Evolutionary conservation across 192 early-diverging fungal genomes (phyloP).

Genomic region (Coemansia sp.): DNA sequence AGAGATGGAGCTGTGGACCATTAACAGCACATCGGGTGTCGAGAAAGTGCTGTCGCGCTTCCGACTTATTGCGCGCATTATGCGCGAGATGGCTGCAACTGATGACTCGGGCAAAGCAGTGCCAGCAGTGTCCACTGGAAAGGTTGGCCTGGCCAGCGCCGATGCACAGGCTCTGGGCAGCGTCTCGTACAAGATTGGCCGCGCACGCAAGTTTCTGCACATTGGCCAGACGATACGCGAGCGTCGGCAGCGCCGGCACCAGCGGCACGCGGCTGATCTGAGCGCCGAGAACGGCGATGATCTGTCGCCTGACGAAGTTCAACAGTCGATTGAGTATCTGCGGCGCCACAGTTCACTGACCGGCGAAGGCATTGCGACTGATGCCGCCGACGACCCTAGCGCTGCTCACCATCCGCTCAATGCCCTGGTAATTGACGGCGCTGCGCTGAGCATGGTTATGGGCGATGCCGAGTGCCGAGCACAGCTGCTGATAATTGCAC

Average conservation of each 20-base stretch:
- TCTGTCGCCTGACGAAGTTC: constrained; percentile 36
- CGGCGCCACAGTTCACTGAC: constrained; percentile 36
- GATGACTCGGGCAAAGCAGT: constrained; percentile 3
- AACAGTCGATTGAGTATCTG: constrained; percentile 44
- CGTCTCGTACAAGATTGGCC: constrained; percentile 52
- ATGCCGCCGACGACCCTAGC: constrained; percentile 10
- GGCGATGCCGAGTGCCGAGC: constrained; percentile 32
- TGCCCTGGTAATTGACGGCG: constrained; percentile 86
- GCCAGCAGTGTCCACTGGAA: not conserved
- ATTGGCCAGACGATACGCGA: constrained; percentile 29
- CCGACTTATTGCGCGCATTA: constrained; percentile 50
- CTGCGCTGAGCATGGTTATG: constrained; percentile 57
- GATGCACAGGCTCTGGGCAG: constrained; percentile 50
- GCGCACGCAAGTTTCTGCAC: constrained; percentile 46
- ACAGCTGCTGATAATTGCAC: constrained; percentile 64
- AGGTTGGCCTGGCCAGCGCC: constrained; percentile 24
- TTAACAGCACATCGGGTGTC: constrained; percentile 44
- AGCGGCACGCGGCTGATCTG: not conserved
- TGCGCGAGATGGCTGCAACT: constrained; percentile 41
- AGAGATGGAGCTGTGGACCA: constrained; percentile 70
- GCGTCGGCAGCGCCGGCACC: constrained; percentile 13
- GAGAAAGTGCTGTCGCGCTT: constrained; percentile 52
- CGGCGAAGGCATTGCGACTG: constrained; percentile 10
- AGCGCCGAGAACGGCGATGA: constrained; percentile 22
- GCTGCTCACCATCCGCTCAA: constrained; percentile 44